Percentiles rank a stretch among this genome's conserved stretches.
Conservation (phyloP, 768 basidiomycete species). For the Xerocomus spinulosus region DNA sequence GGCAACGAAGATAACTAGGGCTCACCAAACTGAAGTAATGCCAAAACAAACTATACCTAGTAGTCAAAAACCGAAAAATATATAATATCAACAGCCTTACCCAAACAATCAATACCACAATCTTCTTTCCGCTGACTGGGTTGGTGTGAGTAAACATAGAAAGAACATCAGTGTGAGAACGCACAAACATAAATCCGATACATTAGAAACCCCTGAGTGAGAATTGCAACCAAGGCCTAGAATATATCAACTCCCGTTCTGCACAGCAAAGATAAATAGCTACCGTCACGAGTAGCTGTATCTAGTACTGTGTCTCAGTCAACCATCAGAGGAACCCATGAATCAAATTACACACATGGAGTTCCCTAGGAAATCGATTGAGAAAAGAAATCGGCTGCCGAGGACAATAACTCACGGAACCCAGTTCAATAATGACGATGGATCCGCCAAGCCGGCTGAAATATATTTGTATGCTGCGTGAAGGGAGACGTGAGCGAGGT, state of each 20-base stretch:
- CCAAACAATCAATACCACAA: neutral
- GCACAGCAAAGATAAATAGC: neutral
- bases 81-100: neutral
- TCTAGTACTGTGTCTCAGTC: neutral
- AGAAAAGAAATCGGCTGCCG: neutral
- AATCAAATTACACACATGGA: neutral
- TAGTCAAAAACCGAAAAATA: neutral
- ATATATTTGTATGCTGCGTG: neutral
- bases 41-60: neutral
- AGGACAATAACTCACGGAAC: neutral
- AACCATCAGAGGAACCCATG: too few relatives aligned
- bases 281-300: neutral
- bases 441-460: neutral
- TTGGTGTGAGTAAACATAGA: too few relatives aligned
- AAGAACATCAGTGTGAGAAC: neutral
- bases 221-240: neutral
- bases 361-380: neutral
- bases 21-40: neutral
- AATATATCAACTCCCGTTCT: neutral
- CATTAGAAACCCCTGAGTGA: neutral
- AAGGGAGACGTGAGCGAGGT: neutral
- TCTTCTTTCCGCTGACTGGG: neutral
- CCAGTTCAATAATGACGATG: neutral
- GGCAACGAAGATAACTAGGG: neutral
- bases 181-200: constrained; percentile 1